These are phyloP conservation scores for Aspergillus calidoustus DNA, from an alignment of 2,329 filamentous ascomycete genomes.

Conservation along the genomic window DNA sequence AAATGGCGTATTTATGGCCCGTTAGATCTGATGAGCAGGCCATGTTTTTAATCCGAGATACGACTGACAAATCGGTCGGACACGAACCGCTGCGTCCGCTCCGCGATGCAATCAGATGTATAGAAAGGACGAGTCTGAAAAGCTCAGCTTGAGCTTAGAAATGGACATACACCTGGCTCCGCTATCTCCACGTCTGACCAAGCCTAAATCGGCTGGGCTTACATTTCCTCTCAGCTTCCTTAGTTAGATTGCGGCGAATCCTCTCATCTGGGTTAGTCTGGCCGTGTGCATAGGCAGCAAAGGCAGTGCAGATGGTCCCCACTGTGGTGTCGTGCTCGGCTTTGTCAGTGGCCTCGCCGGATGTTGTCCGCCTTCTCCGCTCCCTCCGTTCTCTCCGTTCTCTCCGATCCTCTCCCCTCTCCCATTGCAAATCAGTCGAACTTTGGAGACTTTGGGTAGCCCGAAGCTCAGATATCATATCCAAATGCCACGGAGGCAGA, in stretches of 20 bases:
- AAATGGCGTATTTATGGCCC: not conserved
- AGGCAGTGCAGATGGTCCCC: too few relatives aligned
- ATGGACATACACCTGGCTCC: not conserved
- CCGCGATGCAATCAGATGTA: too few relatives aligned
- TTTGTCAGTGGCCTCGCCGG: too few relatives aligned
- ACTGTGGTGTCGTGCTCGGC: too few relatives aligned
- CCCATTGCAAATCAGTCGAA: not conserved
- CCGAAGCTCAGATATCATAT: not conserved
- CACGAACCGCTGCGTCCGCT: not conserved
- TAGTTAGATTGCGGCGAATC: too few relatives aligned
- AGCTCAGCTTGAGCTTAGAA: not conserved
- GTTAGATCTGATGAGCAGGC: too few relatives aligned
- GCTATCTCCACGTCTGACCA: not conserved
- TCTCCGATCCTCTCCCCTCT: not conserved
- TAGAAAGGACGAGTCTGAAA: not conserved
- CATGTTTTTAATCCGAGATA: not conserved
- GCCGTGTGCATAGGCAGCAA: too few relatives aligned
- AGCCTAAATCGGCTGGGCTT: not conserved
- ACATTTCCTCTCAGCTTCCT: too few relatives aligned
- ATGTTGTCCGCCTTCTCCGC: too few relatives aligned
- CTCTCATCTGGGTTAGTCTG: too few relatives aligned
- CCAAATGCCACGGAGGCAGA: constrained; percentile 16
- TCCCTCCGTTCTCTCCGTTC: too few relatives aligned
- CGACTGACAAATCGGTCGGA: not conserved
- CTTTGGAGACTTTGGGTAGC: not conserved